These are phyloP conservation scores for Clitopilus passeckerianus DNA, from an alignment of 768 basidiomycete genomes.

Conservation along the genomic window DNA sequence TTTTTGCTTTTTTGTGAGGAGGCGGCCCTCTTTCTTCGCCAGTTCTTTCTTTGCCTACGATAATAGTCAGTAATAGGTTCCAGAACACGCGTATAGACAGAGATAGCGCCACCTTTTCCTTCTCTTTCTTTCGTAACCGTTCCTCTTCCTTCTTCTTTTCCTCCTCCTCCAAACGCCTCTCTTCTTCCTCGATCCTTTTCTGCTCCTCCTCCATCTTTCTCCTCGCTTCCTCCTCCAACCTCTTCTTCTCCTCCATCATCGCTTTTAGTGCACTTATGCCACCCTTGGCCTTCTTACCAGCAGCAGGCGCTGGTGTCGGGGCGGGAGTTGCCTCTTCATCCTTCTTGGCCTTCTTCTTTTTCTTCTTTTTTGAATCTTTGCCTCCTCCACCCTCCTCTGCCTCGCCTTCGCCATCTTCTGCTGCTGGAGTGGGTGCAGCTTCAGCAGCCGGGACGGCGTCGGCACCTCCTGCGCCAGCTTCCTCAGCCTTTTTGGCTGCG, in stretches of 20 bases:
- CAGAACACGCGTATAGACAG: background rate
- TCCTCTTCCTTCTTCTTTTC: constrained; percentile 74
- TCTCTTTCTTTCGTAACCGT: constrained; percentile 81
- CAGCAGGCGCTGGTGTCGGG: constrained; percentile 34
- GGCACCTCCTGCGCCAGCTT: constrained; percentile 22
- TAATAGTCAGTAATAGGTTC: background rate
- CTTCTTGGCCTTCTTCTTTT: constrained; percentile 78
- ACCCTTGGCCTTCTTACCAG: constrained; percentile 61
- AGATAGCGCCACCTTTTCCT: constrained; percentile 61
- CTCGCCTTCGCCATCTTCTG: constrained; percentile 52
- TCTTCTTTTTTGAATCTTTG: constrained; percentile 73
- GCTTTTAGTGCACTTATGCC: constrained; percentile 83
- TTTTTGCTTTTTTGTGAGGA: constrained; percentile 97
- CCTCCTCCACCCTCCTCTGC: constrained; percentile 58
- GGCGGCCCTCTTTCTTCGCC: constrained; percentile 89
- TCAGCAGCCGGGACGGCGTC: constrained; percentile 20
- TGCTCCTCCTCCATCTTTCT: constrained; percentile 72
- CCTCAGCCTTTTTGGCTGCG: constrained; percentile 68
- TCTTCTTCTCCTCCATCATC: constrained; percentile 89
- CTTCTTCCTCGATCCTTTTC: constrained; percentile 85
- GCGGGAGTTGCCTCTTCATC: constrained; percentile 44
- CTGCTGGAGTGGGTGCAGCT: constrained; percentile 18
- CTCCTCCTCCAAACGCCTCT: constrained; percentile 73
- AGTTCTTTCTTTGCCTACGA: constrained; percentile 82
- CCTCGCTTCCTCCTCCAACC: constrained; percentile 79